Base-by-base conservation (phyloP, 1,284 basidiomycete genomes). In the Fomes fomentarius region DNA sequence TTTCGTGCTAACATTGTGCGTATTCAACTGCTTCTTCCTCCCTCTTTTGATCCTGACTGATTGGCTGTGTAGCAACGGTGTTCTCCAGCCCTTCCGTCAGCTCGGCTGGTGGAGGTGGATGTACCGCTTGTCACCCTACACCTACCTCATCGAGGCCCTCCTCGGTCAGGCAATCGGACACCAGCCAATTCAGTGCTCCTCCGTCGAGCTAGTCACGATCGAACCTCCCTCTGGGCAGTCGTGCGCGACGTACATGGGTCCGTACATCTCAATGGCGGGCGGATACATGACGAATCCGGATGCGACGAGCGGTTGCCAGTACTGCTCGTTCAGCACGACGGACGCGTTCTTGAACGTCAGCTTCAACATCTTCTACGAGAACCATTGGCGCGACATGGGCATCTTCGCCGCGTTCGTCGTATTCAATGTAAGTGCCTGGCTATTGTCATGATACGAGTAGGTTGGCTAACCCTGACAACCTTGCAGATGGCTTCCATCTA, bases 61-160 rank as follows among this genome's bases (percentile, higher is more conserved):
- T 4, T 2, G 11, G 5, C 37, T 58, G 47, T 58, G 28, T 46
- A 84, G 80, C 70, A 81, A 85, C 56, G 86, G 85, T 61, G 83
- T 87, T 22, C 58, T 88, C 44, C 85, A 89, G 66, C 85, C 86
- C 0, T 88, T 75, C 71, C 64, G 75, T 6, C 69, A 77, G 14
- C 80, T 93, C 6, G 86, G 84, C 6, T 93, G 89, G 86, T 93
- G 90, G 91, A 75, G 76, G 60, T 94, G 91, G 87, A 90, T 93
- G 86, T 91, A 93, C 71, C 80, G 79, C 45, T 70, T 90, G 5
- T 89, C 89, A 2, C 91, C 91, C 0, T 92, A 85, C 71, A 90
- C 87, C 8, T 88, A 87, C 63, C 72, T 87, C 38, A 77, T 84
- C 44, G 85, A 87, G 64, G 84, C 78, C 25, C 64, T 85, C 30